Evolutionary conservation across 306 rosid genomes (phyloP).

Genomic region (Geum urbanum): DNA sequence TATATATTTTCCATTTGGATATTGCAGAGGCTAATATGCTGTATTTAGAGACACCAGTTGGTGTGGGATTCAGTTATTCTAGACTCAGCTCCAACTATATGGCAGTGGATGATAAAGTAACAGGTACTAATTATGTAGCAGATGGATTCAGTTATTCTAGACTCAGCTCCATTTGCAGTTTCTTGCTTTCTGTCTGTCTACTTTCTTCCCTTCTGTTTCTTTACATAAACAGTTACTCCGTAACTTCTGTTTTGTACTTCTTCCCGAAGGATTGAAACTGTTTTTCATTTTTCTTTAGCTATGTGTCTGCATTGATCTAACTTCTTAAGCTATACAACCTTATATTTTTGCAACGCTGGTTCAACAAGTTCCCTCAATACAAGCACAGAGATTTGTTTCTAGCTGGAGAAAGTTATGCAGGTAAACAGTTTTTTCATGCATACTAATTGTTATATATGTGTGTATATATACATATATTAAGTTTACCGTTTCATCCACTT

Average conservation of each 20-base stretch:
- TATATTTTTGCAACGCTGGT: conserved; percentile 61
- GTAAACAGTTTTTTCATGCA: conserved; percentile 28
- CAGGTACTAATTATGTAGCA: conserved; percentile 53
- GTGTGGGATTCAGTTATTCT: conserved; percentile 70
- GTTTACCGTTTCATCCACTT: neutral
- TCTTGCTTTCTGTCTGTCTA: conserved; percentile 11
- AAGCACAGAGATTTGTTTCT: conserved; percentile 53
- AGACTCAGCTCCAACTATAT: conserved; percentile 40
- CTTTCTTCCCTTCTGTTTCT: conserved; percentile 23
- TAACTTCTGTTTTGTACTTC: conserved; percentile 30
- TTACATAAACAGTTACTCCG: conserved; percentile 14
- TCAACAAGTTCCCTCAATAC: conserved; percentile 57
- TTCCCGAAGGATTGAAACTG: conserved; percentile 23
- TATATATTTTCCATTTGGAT: neutral
- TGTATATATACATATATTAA: neutral
- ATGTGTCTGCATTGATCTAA: conserved; percentile 18
- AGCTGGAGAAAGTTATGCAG: conserved; percentile 75
- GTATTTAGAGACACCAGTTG: conserved; percentile 64
- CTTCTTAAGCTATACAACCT: conserved; percentile 60
- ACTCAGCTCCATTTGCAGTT: too few species aligned
- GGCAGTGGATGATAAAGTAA: conserved; percentile 54
- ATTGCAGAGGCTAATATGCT: conserved; percentile 56
- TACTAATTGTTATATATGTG: too few species aligned
- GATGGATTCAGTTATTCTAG: too few species aligned
- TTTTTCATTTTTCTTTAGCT: too few species aligned